Percentiles rank a stretch among this genome's conserved stretches.
phyloP scores from a whole-genome alignment of 2,329 filamentous ascomycete species.

The Curvularia hawaiiensis region DNA sequence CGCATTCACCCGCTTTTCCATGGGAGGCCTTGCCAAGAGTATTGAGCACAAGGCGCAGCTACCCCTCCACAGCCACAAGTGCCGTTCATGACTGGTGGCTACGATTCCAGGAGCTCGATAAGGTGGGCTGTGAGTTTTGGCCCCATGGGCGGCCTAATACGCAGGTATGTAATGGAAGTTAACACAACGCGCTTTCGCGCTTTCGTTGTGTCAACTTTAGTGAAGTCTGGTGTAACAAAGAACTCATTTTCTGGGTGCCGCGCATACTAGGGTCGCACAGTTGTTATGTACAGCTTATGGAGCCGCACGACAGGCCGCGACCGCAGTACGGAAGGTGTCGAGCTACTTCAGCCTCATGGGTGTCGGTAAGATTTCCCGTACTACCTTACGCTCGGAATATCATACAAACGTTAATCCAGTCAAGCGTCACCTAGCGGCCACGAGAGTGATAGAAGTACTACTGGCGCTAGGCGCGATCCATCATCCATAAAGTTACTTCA shows the following conservation, averaged over 20 bases:
- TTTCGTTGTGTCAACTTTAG: background rate
- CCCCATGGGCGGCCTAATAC: background rate
- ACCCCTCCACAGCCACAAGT: background rate
- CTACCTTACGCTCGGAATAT: background rate
- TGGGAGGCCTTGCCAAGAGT: background rate
- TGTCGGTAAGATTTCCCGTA: background rate
- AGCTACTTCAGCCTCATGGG: constrained; percentile 2
- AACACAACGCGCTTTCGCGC: background rate
- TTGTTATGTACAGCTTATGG: background rate
- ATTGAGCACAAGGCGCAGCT: background rate
- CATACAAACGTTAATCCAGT: background rate
- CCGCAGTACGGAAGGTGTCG: background rate
- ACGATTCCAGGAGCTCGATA: background rate
- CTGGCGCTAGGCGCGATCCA: too few species aligned
- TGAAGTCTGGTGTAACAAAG: background rate
- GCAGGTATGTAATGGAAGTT: background rate
- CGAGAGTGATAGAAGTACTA: background rate
- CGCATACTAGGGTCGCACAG: background rate
- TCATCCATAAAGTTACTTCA: background rate
- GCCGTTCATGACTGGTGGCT: background rate
- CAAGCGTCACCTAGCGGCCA: background rate
- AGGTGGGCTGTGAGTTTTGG: background rate
- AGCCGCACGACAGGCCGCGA: background rate
- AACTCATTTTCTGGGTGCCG: too few species aligned
- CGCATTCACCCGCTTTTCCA: background rate